These are phyloP conservation scores for Crithidia expoeki DNA, from an alignment of 208 protist species.

Conservation along the genomic window DNA sequence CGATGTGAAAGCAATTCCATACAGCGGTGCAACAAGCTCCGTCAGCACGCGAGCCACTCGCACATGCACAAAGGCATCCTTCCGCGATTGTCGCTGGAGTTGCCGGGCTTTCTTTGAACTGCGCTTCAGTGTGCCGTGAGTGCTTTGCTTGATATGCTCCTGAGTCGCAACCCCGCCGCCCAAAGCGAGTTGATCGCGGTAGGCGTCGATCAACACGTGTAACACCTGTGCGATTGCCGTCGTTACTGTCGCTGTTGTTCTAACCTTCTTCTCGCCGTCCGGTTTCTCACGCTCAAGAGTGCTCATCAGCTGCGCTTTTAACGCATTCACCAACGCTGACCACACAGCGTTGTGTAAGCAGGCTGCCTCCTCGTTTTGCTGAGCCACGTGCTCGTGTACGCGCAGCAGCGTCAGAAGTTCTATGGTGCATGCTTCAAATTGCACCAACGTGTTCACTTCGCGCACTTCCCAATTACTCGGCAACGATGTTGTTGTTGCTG, in stretches of 20 bases:
- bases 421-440: not conserved
- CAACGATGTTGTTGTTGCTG: not conserved
- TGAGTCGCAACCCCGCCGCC: not conserved
- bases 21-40: conserved; percentile 8
- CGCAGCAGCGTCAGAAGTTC: conserved; percentile 30
- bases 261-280: not conserved
- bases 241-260: not conserved
- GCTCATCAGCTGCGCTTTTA: not conserved
- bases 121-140: not conserved
- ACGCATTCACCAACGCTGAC: not conserved
- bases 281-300: not conserved
- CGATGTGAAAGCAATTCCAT: not conserved
- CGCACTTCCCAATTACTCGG: conserved; percentile 3
- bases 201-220: conserved; percentile 16
- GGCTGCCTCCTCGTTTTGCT: not conserved
- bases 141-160: too few relatives aligned
- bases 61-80: not conserved
- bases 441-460: not conserved
- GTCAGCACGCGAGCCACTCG: conserved; percentile 16
- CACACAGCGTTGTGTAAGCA: conserved; percentile 7
- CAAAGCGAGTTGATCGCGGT: conserved; percentile 11
- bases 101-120: not conserved
- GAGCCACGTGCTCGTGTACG: not conserved
- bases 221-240: conserved; percentile 17
- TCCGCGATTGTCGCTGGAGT: not conserved